A percentile compares a stretch with the other conserved stretches of the same genome.
Evolutionary conservation across 495 filamentous ascomycete genomes (phyloP).

Genomic region (Neurospora terricola): DNA sequence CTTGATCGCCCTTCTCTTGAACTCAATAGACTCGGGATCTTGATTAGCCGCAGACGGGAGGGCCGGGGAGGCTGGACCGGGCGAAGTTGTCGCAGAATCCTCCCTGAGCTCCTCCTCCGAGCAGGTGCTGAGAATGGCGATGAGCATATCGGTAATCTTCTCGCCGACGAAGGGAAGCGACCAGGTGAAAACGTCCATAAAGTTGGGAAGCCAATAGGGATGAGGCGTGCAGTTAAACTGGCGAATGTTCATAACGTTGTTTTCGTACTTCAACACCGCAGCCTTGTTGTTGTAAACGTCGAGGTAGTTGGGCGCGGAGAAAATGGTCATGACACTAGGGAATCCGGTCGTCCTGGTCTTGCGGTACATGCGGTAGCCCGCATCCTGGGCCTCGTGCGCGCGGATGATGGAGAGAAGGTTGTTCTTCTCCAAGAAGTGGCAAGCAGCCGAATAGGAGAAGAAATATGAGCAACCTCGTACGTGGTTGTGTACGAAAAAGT

Average conservation of each 20-base stretch:
- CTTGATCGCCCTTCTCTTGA: slow-evolving; percentile 91
- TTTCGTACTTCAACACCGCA: slow-evolving; percentile 96
- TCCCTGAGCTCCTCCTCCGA: slow-evolving; percentile 92
- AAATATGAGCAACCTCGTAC: slow-evolving; percentile 98
- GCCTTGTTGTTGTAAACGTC: slow-evolving; percentile 99
- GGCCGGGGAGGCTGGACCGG: slow-evolving; percentile 62
- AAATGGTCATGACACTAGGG: slow-evolving; percentile 99
- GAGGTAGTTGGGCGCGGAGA: slow-evolving; percentile 96
- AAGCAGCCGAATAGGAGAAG: slow-evolving; percentile 98
- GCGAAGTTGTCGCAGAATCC: slow-evolving; percentile 48
- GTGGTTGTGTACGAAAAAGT: slow-evolving; percentile 96
- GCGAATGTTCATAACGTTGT: slow-evolving; percentile 99
- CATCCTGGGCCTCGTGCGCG: slow-evolving; percentile 98
- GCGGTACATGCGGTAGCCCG: slow-evolving; percentile 96
- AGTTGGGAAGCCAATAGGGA: slow-evolving; percentile 98
- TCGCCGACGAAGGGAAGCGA: slow-evolving; percentile 97
- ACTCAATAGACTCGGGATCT: slow-evolving; percentile 78
- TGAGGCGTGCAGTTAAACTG: slow-evolving; percentile 99
- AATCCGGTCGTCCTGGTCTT: slow-evolving; percentile 97
- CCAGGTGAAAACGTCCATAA: slow-evolving; percentile 99
- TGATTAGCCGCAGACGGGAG: slow-evolving; percentile 32
- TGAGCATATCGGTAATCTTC: slow-evolving; percentile 99
- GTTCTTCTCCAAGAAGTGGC: slow-evolving; percentile 96
- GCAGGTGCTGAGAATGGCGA: slow-evolving; percentile 94
- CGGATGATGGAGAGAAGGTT: slow-evolving; percentile 95